Percentiles rank a stretch among this genome's conserved stretches.
Evolutionary conservation across 2,329 filamentous ascomycete genomes (phyloP).

Genomic region (Gyromitra esculenta): DNA sequence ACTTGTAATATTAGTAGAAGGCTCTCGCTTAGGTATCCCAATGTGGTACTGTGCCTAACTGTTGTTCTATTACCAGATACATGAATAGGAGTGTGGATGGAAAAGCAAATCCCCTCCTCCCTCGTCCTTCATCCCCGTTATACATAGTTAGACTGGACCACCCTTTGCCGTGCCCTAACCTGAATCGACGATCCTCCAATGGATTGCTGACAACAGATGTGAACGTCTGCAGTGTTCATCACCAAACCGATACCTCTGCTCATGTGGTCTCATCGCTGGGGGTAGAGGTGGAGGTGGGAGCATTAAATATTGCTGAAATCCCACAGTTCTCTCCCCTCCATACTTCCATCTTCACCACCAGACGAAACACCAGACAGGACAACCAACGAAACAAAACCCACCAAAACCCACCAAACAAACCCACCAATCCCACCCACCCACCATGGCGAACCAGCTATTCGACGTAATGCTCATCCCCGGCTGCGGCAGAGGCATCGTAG

Average conservation of each 20-base stretch:
- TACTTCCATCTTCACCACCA: neutral
- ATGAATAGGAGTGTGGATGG: no score
- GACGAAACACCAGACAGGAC: neutral
- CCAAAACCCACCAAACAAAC: neutral
- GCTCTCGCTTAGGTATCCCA: no score
- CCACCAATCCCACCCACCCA: neutral
- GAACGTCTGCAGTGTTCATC: slow-evolving; percentile 16
- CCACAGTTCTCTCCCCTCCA: neutral
- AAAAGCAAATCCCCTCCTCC: slow-evolving; percentile 36
- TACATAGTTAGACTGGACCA: neutral
- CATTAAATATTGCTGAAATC: slow-evolving; percentile 30
- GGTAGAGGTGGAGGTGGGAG: neutral
- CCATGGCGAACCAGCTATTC: slow-evolving; percentile 43
- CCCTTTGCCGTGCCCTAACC: neutral
- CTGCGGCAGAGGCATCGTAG: slow-evolving; percentile 57
- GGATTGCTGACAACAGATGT: slow-evolving; percentile 48
- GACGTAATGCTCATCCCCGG: slow-evolving; percentile 55
- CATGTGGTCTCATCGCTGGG: slow-evolving; percentile 10
- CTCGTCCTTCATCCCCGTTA: neutral
- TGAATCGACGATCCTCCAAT: slow-evolving; percentile 49
- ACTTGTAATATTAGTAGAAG: no score
- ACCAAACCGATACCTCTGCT: slow-evolving; percentile 9
- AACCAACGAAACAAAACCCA: neutral
- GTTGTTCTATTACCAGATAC: no score
- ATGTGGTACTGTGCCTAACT: no score